Base-by-base conservation (phyloP, 1,139 yeast genomes). In the Pichia sp. region DNA sequence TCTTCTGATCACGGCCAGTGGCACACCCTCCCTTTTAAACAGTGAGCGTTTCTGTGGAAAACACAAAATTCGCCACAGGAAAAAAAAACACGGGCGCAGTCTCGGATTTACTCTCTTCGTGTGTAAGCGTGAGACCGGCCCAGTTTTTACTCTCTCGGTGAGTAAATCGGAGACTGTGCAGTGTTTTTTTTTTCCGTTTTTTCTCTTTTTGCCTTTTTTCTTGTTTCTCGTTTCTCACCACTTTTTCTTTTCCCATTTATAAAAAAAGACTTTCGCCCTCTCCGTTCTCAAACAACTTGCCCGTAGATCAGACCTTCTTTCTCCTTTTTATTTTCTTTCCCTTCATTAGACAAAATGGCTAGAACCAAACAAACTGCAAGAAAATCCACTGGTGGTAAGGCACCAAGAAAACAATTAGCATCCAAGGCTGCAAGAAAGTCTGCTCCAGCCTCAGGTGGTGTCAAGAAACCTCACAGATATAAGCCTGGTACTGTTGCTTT, bases 401-500 rank as follows among this genome's bases (percentile, higher is more conserved):
- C 97, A 59, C 97, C 97, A 80, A 87, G 97, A 85, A 90, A 90
- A 80, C 96, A 89, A 77, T 81, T 90, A 68, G 97, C 97, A 67
- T 89, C 97, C 62, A 90, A 90, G 85, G 97, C 96, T 66, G 97
- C 97, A 64, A 85, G 97, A 82, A 90, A 90, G 76, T 89, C 97
- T 51, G 97, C 97, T 53, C 92, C 95, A 77, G 79, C 96, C 59
- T 82, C 96, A 59, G 97, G 97, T 72, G 97, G 97, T 83, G 97
- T 90, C 71, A 90, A 90, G 89, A 90, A 90, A 80, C 97, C 97
- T 62, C 97, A 90, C 88, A 88, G 97, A 85, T 90, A 89, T 79
- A 90, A 89, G 92, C 97, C 97, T 73, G 97, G 97, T 89, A 90
- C 97, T 68, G 97, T 90, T 68, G 97, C 97, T 66, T 85, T 90